Percentiles rank a stretch among this genome's conserved stretches.
Evolutionary conservation across 2,329 filamentous ascomycete species (phyloP).

Genomic region (Tolypocladium tundrense): DNA sequence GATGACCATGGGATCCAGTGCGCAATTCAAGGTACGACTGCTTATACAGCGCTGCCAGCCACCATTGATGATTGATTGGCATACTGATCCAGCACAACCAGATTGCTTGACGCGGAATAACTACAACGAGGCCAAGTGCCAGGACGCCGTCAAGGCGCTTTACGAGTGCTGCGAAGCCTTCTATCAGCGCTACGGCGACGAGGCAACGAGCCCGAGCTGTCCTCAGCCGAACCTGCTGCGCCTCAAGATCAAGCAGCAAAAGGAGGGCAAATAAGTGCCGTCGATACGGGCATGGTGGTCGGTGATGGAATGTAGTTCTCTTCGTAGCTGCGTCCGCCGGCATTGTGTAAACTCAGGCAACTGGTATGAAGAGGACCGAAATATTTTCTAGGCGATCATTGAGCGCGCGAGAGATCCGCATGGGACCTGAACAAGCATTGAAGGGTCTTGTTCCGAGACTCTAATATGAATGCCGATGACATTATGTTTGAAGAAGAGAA

Average conservation of each 20-base stretch:
- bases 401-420: conserved; percentile 87
- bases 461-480: conserved; percentile 91
- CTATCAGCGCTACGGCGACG: conserved; percentile 68
- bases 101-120: conserved; percentile 77
- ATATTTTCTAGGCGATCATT: conserved; percentile 84
- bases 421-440: conserved; percentile 89
- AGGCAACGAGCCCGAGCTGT: conserved; percentile 70
- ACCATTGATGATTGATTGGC: background rate
- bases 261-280: conserved; percentile 18
- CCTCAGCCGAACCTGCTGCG: conserved; percentile 71
- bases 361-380: conserved; percentile 60
- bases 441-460: conserved; percentile 91
- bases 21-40: conserved; percentile 67
- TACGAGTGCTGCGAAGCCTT: conserved; percentile 92
- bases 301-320: conserved; percentile 33
- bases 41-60: background rate
- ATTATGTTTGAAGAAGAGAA: conserved; percentile 49
- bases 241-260: conserved; percentile 75
- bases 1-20: conserved; percentile 42
- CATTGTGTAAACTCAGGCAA: conserved; percentile 47
- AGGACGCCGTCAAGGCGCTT: conserved; percentile 65
- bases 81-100: conserved; percentile 21
- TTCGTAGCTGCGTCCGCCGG: conserved; percentile 31
- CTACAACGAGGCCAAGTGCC: conserved; percentile 79
- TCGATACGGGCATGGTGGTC: background rate